These are phyloP conservation scores for Neoscytalidium dimidiatum DNA, from an alignment of 2,329 filamentous ascomycete species.

Conservation along the genomic window DNA sequence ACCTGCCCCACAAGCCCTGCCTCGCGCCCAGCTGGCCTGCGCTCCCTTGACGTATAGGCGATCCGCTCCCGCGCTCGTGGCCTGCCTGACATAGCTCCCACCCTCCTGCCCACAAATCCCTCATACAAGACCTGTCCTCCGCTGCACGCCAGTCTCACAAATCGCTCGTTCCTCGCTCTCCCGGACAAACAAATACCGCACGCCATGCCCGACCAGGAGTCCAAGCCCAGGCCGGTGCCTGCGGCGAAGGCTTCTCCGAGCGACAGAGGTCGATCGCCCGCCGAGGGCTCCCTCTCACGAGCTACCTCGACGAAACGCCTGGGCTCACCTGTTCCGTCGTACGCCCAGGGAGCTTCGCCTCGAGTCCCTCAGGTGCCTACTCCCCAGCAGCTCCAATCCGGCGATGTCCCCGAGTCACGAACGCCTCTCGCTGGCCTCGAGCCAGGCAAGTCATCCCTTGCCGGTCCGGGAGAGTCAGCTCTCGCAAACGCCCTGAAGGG, in stretches of 20 bases:
- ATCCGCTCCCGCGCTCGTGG: neutral
- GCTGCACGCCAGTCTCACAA: neutral
- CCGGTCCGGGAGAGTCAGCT: conserved; percentile 82
- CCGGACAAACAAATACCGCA: conserved; percentile 7
- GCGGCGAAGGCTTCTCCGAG: conserved; percentile 24
- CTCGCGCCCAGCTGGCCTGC: neutral
- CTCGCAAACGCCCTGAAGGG: conserved; percentile 84
- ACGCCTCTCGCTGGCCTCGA: conserved; percentile 67
- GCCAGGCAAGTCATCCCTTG: conserved; percentile 56
- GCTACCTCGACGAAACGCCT: conserved; percentile 57
- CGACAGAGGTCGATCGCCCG: conserved; percentile 30
- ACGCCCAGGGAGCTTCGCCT: conserved; percentile 43
- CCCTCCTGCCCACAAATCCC: neutral
- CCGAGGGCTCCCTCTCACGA: conserved; percentile 46
- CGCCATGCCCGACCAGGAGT: conserved; percentile 19
- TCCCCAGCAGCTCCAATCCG: conserved; percentile 45
- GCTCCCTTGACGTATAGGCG: conserved; percentile 2
- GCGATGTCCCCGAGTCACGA: conserved; percentile 40
- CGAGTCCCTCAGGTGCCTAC: conserved; percentile 53
- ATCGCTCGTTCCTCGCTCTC: neutral
- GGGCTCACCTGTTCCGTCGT: conserved; percentile 58
- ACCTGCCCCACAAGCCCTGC: conserved; percentile 7
- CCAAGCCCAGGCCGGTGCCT: conserved; percentile 32
- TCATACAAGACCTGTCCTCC: neutral
- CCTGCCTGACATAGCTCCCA: conserved; percentile 2